phyloP scores from a whole-genome alignment of 768 basidiomycete genomes.

The Dendrothele bispora region DNA sequence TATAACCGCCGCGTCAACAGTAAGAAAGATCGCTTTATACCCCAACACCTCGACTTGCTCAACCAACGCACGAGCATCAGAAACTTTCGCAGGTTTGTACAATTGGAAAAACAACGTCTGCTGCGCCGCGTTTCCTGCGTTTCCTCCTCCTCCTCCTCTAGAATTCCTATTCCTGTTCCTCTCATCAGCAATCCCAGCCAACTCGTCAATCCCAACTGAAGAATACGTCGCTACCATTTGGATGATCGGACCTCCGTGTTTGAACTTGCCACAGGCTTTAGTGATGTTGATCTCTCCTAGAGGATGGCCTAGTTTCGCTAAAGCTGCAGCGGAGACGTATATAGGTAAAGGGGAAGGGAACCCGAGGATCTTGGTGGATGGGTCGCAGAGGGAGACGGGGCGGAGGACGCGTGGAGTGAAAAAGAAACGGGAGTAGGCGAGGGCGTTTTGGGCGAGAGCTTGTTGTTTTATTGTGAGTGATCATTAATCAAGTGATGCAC shows the following conservation, averaged over 20 bases:
- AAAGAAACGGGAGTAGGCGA: constrained; percentile 84
- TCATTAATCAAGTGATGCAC: too few relatives aligned
- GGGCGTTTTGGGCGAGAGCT: constrained; percentile 71
- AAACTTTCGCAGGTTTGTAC: constrained; percentile 77
- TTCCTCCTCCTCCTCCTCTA: too few relatives aligned
- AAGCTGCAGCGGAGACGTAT: constrained; percentile 81
- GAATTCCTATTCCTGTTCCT: too few relatives aligned
- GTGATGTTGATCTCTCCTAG: constrained; percentile 75
- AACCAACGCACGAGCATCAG: constrained; percentile 66
- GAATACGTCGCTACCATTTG: constrained; percentile 87
- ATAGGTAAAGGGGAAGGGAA: constrained; percentile 73
- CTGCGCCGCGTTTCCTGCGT: too few relatives aligned
- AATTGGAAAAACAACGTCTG: constrained; percentile 82
- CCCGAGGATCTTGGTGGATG: constrained; percentile 74
- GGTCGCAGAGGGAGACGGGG: constrained; percentile 59
- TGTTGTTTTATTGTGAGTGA: neutral
- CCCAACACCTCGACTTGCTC: constrained; percentile 70
- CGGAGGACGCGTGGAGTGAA: constrained; percentile 84
- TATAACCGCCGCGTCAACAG: constrained; percentile 84
- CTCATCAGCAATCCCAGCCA: constrained; percentile 57
- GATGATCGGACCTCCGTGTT: too few relatives aligned
- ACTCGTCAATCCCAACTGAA: constrained; percentile 63
- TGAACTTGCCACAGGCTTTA: constrained; percentile 59
- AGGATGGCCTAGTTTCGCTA: constrained; percentile 87
- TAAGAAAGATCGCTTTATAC: constrained; percentile 88